Evolutionary conservation across 2,329 filamentous ascomycete species (phyloP), one percentile per base, ranked within the genome.

Genomic region (Blumeria hordei): DNA sequence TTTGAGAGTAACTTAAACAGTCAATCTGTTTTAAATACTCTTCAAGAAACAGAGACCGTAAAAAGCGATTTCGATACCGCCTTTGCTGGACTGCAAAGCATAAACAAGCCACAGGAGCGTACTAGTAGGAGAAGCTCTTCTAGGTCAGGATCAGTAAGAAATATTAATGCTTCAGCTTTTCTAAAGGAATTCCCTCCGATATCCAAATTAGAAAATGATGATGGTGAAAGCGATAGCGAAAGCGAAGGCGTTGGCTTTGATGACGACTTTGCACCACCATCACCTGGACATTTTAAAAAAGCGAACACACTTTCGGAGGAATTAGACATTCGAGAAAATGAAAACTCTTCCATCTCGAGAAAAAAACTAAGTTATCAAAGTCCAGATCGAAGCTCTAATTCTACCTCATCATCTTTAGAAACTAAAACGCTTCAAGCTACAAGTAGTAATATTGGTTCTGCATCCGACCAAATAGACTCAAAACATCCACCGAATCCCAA

Each of bases 171-270:
- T 2, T 71, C 68, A 55, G 69, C 67, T 44, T 83, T 85, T 62
- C 75, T 80, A 63, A 74, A 78, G 21, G 92, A 96, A 65, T 96
- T 96, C 64, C 92, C 92, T 35, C 92, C 90, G 0, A 94, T 96
- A 57, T 81, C 83, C n/a, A 86, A 90, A 65, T 70, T 95, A 56
- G 83, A 85, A 58, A 32, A 44, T 8, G 75, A 79, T 34, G 83
- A 88, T 56, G 85, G 90, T 28, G 83, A 93, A n/a, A 88, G 84
- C 34, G 87, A 93, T 57, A 83, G 81, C 34, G 82, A 80, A 55
- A 84, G 78, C 57, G 85, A 86, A 51, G 77, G 77, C 52, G 87
- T 85, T 44, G 87, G 88, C 0, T 96, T 96, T 64, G 90, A 93
- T 53, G 92, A 98, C 64, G 83, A 95, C 67, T 96, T 96, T 65